These are phyloP conservation scores for Madurella mycetomatis DNA, from an alignment of 2,329 filamentous ascomycete genomes.

Conservation along the genomic window DNA sequence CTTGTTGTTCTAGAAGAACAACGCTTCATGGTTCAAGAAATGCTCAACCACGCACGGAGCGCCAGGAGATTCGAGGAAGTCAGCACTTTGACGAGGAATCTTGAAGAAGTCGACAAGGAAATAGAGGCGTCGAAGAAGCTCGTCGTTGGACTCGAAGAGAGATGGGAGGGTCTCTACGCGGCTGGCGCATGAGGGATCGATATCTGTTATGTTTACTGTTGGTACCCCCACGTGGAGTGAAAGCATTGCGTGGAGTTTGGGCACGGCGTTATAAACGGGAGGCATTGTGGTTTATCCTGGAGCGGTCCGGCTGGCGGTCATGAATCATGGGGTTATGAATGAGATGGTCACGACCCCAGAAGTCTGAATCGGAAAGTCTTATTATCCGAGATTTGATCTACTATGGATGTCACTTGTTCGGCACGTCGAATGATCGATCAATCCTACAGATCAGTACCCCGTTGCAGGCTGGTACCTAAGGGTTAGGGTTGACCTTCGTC, in stretches of 20 bases:
- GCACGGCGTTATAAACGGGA: constrained; percentile 6
- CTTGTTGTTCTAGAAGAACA: constrained; percentile 88
- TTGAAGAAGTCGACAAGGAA: constrained; percentile 76
- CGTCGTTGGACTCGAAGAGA: constrained; percentile 60
- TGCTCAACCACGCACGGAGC: constrained; percentile 73
- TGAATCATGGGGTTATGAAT: no score
- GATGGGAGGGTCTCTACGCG: constrained; percentile 51
- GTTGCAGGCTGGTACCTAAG: no score
- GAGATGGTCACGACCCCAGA: no score
- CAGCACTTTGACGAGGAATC: constrained; percentile 69
- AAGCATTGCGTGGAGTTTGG: not conserved
- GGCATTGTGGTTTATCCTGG: no score
- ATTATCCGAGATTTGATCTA: no score
- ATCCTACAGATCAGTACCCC: no score
- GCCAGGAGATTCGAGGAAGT: constrained; percentile 83
- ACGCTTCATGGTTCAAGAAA: constrained; percentile 80
- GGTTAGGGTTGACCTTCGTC: no score
- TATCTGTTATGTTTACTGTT: not conserved
- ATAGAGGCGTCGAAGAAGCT: constrained; percentile 64
- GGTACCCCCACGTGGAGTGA: not conserved
- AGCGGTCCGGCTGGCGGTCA: no score
- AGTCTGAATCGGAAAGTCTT: no score
- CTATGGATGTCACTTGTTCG: no score
- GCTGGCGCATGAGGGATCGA: constrained; percentile 19
- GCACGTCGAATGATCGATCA: no score